Conservation (phyloP, 140 eudicot genomes). For the Flaveria floridana region DNA sequence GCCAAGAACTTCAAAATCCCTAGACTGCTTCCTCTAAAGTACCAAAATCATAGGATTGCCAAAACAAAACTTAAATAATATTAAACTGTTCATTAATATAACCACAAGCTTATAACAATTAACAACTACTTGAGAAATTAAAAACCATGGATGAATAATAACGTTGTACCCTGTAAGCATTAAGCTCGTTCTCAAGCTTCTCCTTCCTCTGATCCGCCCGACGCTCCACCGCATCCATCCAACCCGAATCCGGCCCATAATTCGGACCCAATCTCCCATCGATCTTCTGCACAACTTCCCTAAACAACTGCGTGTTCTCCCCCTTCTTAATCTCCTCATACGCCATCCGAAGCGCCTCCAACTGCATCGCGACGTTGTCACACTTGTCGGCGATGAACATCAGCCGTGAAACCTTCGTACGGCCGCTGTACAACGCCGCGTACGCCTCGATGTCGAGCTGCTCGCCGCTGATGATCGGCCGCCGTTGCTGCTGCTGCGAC, state of each 20-base stretch:
- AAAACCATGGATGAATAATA: neutral
- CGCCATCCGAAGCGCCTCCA: conserved; percentile 87
- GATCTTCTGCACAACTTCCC: conserved; percentile 74
- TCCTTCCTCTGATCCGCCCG: conserved; percentile 80
- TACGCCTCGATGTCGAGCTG: conserved; percentile 91
- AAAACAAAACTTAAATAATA: neutral
- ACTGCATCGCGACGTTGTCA: conserved; percentile 48
- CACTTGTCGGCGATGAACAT: conserved; percentile 64
- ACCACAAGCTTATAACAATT: neutral
- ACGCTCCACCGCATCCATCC: conserved; percentile 78
- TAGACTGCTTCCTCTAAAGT: neutral
- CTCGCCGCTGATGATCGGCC: conserved; percentile 70
- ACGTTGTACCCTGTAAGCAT: conserved; percentile 79
- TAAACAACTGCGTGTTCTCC: conserved; percentile 65
- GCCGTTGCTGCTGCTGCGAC: conserved; percentile 42
- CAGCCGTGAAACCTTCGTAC: conserved; percentile 66
- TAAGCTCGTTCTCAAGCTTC: conserved; percentile 87
- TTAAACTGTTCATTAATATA: neutral
- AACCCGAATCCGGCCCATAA: conserved; percentile 52
- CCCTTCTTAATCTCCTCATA: conserved; percentile 89
- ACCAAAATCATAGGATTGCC: neutral
- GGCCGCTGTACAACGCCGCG: conserved; percentile 74
- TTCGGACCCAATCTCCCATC: conserved; percentile 64
- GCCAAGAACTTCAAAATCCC: neutral
- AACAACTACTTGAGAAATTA: neutral